Evolutionary conservation across 1,284 basidiomycete species (phyloP), one percentile per base, ranked within the genome.

Genomic region (Hemileccinum hortonii): DNA sequence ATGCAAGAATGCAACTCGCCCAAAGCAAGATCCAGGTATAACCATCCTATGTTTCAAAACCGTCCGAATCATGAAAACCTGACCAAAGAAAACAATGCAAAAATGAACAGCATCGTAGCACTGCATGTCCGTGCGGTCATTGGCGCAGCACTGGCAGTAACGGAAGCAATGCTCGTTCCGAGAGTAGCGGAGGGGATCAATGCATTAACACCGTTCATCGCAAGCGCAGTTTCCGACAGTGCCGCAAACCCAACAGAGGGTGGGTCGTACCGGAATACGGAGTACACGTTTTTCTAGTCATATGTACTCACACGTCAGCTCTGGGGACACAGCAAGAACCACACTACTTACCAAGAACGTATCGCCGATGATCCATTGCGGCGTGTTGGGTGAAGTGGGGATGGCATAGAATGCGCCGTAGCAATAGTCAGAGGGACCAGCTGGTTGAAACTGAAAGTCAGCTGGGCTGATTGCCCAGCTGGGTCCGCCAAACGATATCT

Each of bases 401-500:
- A 66, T 43, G 4, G 50, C 29, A 39, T 65, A 63, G 43, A 66
- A 69, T 40, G 64, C 67, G 12, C 64, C 64, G 15, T 57, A 65
- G 35, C 67, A 66, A 39, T 54, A 22, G 43, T 46, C 16, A 6
- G 58, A 54, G 10, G 38, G 47, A 22, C 44, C 43, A 18, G 41
- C 40, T 1, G 52, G 37, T 30, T 53, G 52, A 24, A 65, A 69
- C 6, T 47, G 53, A 47, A 65, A 69, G 49, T 65, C 64, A 19
- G 49, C 53, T 3, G 64, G 54, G 19, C 63, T 65, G 8, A 65
- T 40, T 9, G 55, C n/a, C 64, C 64, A 65, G 36, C 44, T 57
- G 4, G 57, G 62, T 16, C 83, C 81, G 29, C 83, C 83, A 55
- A 89, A 87, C 1, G 76, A 76, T 24, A 90, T 59, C 16, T 73